phyloP scores from a whole-genome alignment of 345 rosid species.

The Brassica napus region DNA sequence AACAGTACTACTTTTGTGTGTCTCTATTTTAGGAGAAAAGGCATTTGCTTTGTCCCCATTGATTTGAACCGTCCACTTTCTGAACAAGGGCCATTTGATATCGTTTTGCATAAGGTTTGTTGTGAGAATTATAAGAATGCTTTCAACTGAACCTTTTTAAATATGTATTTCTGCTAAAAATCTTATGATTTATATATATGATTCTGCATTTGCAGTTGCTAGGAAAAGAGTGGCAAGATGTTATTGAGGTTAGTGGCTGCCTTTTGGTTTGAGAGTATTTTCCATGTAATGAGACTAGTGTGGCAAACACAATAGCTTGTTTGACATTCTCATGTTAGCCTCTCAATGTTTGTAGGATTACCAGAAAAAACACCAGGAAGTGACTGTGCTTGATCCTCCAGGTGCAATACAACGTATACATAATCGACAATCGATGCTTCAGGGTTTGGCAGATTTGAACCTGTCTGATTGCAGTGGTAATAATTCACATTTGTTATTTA shows the following conservation, averaged over 20 bases:
- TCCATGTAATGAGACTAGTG: conserved; percentile 1
- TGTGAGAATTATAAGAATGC: conserved; percentile 25
- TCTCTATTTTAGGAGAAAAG: conserved; percentile 65
- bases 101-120: conserved; percentile 77
- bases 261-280: background rate
- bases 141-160: background rate
- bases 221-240: conserved; percentile 76
- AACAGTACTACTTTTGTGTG: conserved; percentile 12
- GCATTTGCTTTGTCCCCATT: conserved; percentile 73
- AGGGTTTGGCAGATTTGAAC: conserved; percentile 70
- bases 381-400: conserved; percentile 84
- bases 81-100: conserved; percentile 97
- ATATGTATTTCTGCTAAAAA: conserved; percentile 4
- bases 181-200: conserved; percentile 22
- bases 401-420: conserved; percentile 64
- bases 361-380: conserved; percentile 71
- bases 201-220: conserved; percentile 54
- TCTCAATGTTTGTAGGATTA: conserved; percentile 59
- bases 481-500: background rate
- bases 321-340: conserved; percentile 32
- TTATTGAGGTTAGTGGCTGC: conserved; percentile 66
- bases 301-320: background rate
- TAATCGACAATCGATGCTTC: conserved; percentile 92
- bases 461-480: conserved; percentile 65
- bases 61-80: conserved; percentile 63